Conservation (phyloP, 176 grass and related monocot genomes). For the Oryza nivara region DNA sequence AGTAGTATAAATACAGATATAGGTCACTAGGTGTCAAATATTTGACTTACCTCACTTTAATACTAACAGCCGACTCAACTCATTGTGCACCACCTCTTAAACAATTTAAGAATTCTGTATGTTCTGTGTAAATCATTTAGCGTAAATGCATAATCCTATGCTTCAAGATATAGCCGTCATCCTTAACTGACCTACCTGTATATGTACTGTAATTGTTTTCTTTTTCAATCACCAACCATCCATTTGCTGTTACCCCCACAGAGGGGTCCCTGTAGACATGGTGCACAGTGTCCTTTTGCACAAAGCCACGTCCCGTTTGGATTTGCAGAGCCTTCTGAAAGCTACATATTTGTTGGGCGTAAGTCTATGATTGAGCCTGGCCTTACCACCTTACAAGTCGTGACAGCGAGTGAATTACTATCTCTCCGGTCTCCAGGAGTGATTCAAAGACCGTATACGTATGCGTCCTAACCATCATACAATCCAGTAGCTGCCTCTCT, state of each 20-base stretch:
- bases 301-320: constrained; percentile 61
- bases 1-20: background rate
- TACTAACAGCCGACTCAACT: constrained; percentile 8
- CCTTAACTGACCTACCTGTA: constrained; percentile 31
- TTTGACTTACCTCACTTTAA: constrained; percentile 12
- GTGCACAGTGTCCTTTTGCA: constrained; percentile 68
- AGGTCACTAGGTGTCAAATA: background rate
- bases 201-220: constrained; percentile 37
- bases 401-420: constrained; percentile 56
- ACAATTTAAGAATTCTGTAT: constrained; percentile 27
- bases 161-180: background rate
- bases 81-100: constrained; percentile 9
- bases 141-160: background rate
- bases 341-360: constrained; percentile 68
- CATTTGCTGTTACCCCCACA: constrained; percentile 44
- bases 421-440: constrained; percentile 45
- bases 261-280: constrained; percentile 64
- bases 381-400: constrained; percentile 60
- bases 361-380: constrained; percentile 58
- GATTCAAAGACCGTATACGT: constrained; percentile 74
- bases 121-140: background rate
- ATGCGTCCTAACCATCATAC: constrained; percentile 73
- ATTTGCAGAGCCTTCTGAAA: constrained; percentile 85
- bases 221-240: constrained; percentile 48
- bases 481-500: constrained; percentile 44